Conservation (phyloP, 108 stramenopile genomes). For the Stephanodiscus triporus region DNA sequence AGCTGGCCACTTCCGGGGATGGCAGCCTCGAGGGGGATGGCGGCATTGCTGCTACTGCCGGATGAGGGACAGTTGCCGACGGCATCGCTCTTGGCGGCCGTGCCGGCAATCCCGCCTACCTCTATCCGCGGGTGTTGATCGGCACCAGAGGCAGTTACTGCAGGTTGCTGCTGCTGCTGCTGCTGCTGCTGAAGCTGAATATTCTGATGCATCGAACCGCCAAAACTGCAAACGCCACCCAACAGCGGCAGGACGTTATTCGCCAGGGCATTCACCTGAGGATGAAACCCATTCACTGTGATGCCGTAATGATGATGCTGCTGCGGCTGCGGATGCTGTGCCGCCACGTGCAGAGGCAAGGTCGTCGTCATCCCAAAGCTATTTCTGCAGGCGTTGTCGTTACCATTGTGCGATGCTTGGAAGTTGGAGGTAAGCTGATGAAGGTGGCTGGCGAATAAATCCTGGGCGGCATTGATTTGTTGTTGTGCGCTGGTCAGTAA, state of each 20-base stretch:
- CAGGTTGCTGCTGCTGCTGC: no score
- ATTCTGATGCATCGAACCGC: not conserved
- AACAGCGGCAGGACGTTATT: conserved; percentile 42
- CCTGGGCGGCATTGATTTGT: not conserved
- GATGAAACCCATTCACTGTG: conserved; percentile 74
- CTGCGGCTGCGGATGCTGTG: not conserved
- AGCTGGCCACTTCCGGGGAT: not conserved
- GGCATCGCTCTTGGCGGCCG: not conserved
- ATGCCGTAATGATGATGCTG: conserved; percentile 62
- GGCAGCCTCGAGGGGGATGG: not conserved
- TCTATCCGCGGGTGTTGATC: not conserved
- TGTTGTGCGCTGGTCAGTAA: no score
- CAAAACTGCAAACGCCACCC: not conserved
- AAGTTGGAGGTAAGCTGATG: conserved; percentile 20
- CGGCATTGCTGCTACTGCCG: not conserved
- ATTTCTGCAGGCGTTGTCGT: not conserved
- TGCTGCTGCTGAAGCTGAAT: conserved; percentile 30
- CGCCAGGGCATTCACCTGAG: conserved; percentile 57
- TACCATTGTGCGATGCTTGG: not conserved
- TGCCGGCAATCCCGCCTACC: no score
- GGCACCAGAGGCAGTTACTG: no score
- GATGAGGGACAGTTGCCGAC: not conserved
- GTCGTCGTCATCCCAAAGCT: not conserved
- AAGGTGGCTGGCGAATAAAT: conserved; percentile 5
- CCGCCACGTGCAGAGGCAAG: not conserved